phyloP scores from a whole-genome alignment of 2,329 filamentous ascomycete genomes.

The Botrytis paeoniae region DNA sequence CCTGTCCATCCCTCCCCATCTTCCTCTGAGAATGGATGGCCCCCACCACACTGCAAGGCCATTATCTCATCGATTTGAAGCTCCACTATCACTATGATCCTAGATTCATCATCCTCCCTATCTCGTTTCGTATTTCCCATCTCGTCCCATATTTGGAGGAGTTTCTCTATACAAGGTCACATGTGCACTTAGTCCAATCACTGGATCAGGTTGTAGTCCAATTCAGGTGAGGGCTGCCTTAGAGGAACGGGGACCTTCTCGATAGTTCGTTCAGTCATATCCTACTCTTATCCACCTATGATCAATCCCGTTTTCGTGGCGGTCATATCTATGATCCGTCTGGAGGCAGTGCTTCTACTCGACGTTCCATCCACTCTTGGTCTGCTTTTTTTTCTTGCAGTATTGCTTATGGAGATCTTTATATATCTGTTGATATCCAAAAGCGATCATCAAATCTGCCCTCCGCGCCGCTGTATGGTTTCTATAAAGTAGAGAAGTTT shows the following conservation, averaged over 20 bases:
- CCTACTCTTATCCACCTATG: conserved; percentile 19
- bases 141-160: conserved; percentile 6
- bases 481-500: conserved; percentile 18
- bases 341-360: conserved; percentile 33
- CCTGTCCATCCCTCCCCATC: neutral
- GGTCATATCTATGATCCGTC: conserved; percentile 27
- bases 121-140: conserved; percentile 1
- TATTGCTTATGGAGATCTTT: conserved; percentile 20
- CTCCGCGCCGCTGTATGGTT: neutral
- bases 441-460: neutral
- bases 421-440: conserved; percentile 21
- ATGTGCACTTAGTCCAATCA: conserved; percentile 25
- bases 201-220: conserved; percentile 15
- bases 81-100: conserved; percentile 15
- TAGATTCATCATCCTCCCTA: conserved; percentile 12
- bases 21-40: conserved; percentile 11
- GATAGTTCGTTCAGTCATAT: conserved; percentile 19
- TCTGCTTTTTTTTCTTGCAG: neutral
- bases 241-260: neutral
- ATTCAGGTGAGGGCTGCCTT: conserved; percentile 29
- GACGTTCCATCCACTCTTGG: conserved; percentile 15
- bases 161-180: conserved; percentile 23
- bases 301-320: conserved; percentile 30
- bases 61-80: conserved; percentile 8
- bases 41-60: conserved; percentile 1